Base-by-base conservation (phyloP, 192 early-diverging fungal genomes). In the Coemansia sp. region DNA sequence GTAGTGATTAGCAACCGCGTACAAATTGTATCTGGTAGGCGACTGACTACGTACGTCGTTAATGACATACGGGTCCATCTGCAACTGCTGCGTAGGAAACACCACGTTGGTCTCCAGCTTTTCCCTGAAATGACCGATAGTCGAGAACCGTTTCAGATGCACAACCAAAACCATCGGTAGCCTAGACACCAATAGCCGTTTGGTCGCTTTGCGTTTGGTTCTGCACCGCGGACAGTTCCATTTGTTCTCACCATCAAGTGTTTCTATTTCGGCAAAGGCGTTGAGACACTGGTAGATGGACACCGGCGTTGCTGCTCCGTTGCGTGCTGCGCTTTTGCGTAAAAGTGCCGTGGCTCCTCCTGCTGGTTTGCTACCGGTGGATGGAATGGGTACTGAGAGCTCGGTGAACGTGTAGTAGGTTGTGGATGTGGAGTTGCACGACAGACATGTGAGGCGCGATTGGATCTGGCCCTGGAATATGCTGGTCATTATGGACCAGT, bases 111-210 rank as follows among this genome's bases (percentile, higher is more conserved):
- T 93, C 55, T 96, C 94, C 35, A 99, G 73, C 71, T 98, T 98
- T 74, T 97, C 90, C 51, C 91, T 88, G 75, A 98, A 98, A 8
- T 95, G 96, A 0, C 96, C 96, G 61, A 93, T 83, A 37, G 86
- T 95, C 18, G 91, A 97, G 62, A 98, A 99, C 57, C 96, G 88
- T 76, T 98, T 99, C 69, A 99, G 66, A 65, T 98, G 95, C 58
- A 99, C 88, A 57, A 98, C 74, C n/a, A 99, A 78, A 36, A 99
- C 90, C 56, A 90, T 85, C 1, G 98, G 98, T 33, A 98, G 76
- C 32, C 88, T 84, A 2, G 93, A 90, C 12, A 99, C 84, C 12
- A 88, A 86, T 45, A 97, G 69, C 18, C 79, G 82, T 73, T 99
- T 99, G 18, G 86, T 89, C 4, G 95, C 87, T 15, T 85, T 77